phyloP scores from a whole-genome alignment of 2,329 filamentous ascomycete species.

The Verticillium tricorpus region DNA sequence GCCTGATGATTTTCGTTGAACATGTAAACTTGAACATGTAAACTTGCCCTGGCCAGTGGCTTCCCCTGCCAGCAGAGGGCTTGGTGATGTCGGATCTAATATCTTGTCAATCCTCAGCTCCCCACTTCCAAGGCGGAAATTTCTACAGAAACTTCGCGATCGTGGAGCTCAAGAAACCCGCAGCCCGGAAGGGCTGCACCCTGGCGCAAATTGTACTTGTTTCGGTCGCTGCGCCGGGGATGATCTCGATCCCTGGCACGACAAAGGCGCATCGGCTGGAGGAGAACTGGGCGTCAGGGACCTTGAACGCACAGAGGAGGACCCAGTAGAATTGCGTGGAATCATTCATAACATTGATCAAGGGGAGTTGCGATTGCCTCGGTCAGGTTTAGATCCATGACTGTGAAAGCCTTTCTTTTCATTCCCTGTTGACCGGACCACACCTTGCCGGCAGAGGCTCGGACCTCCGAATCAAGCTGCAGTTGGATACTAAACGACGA shows the following conservation, averaged over 20 bases:
- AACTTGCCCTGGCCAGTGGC: too few relatives aligned
- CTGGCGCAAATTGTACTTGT: slow-evolving; percentile 49
- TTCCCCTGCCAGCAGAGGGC: too few relatives aligned
- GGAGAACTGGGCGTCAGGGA: slow-evolving; percentile 48
- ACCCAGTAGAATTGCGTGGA: slow-evolving; percentile 26
- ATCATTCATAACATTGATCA: too few relatives aligned
- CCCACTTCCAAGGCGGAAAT: slow-evolving; percentile 46
- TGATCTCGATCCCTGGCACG: slow-evolving; percentile 59
- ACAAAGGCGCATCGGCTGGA: slow-evolving; percentile 49
- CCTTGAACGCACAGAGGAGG: slow-evolving; percentile 39
- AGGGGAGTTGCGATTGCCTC: too few relatives aligned
- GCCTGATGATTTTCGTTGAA: slow-evolving; percentile 41
- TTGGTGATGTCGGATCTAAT: not conserved
- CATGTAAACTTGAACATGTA: too few relatives aligned
- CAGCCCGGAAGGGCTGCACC: slow-evolving; percentile 42
- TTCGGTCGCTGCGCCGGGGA: slow-evolving; percentile 49
- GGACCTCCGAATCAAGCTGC: not conserved
- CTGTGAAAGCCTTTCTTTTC: too few relatives aligned
- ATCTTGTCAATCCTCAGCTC: slow-evolving; percentile 19
- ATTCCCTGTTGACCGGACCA: not conserved
- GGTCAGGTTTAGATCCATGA: too few relatives aligned
- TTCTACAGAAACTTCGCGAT: slow-evolving; percentile 46
- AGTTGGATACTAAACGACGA: not conserved
- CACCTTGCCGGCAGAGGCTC: not conserved
- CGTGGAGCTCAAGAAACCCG: slow-evolving; percentile 39